Percentiles rank a stretch among this genome's conserved stretches.
phyloP scores from a whole-genome alignment of 2,329 filamentous ascomycete genomes.

The Hymenoscyphus fraxineus region DNA sequence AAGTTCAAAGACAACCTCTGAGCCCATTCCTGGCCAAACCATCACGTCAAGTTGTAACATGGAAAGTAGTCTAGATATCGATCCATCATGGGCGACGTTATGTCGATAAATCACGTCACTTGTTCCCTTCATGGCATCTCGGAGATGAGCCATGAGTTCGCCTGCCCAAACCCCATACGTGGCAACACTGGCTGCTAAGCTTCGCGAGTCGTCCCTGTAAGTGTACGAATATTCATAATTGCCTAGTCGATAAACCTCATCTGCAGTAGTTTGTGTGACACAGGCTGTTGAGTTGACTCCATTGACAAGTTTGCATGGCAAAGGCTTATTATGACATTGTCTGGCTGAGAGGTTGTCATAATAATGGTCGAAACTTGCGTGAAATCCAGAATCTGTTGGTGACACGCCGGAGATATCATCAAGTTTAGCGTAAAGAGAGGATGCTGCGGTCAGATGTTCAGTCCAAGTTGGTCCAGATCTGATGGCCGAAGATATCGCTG shows the following conservation, averaged over 20 bases:
- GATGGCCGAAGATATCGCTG: constrained; percentile 42
- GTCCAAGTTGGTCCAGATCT: constrained; percentile 54
- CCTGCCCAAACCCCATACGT: constrained; percentile 71
- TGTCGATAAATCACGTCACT: constrained; percentile 58
- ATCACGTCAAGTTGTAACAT: constrained; percentile 70
- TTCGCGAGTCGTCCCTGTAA: constrained; percentile 63
- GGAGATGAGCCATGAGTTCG: constrained; percentile 65
- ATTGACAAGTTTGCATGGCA: constrained; percentile 60
- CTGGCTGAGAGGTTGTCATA: constrained; percentile 79
- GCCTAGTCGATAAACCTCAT: constrained; percentile 71
- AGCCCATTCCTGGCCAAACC: constrained; percentile 83
- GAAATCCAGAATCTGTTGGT: constrained; percentile 56
- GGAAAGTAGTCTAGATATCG: constrained; percentile 61
- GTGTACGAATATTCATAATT: constrained; percentile 79
- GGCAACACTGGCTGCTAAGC: constrained; percentile 57
- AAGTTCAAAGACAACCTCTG: constrained; percentile 74
- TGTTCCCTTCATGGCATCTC: constrained; percentile 45
- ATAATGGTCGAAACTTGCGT: constrained; percentile 74
- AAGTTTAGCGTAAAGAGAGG: constrained; percentile 53
- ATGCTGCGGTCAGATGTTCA: constrained; percentile 56
- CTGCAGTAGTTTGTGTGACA: constrained; percentile 57
- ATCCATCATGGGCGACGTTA: constrained; percentile 79
- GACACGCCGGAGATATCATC: constrained; percentile 67
- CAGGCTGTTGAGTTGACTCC: constrained; percentile 51
- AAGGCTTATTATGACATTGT: constrained; percentile 69